Evolutionary conservation across 2,329 filamentous ascomycete genomes (phyloP), one percentile per base, ranked within the genome.

Genomic region (Zopfia rhizophila): DNA sequence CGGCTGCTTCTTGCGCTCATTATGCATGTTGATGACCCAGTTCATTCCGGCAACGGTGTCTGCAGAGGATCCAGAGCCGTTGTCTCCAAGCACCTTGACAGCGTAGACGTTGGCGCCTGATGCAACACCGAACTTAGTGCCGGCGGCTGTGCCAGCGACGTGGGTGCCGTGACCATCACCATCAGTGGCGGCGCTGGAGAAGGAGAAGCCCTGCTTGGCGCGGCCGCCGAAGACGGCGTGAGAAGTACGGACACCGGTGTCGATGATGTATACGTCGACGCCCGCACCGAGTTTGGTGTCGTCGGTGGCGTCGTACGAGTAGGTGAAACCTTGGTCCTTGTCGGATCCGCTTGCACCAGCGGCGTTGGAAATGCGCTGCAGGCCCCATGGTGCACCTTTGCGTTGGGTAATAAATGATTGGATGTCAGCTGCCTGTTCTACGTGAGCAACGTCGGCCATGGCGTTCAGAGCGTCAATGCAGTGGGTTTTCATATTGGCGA

Each of bases 21-120:
- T 67, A 63, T 81, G 78, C 31, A 70, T 65, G 37, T 69, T 52
- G 45, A 78, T 65, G 16, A 78, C 74, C 58, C 65, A 76, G 50
- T 77, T 66, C 61, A 82, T 79, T 14, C 78, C 81, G 16, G 71
- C 65, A 51, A 83, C 73, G 50, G 79, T 78, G 55, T 73, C 72
- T 14, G 71, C 68, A 38, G 69, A 73, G 18, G 69, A 75, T 24
- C 80, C 80, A 32, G 70, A 71, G 32, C 77, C 76, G 10, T 75
- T 61, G 23, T 68, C 69, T 36, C 73, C 74, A 17, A 81, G 71
- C 5, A 80, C 78, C 64, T 81, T 82, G 48, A 84, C 77, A 33
- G 78, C 78, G 35, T 72, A 72, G 46, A 79, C 65, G 61, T 78
- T 78, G 40, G 76, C 76, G 28, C 72, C 72, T 28, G 71, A 71